Conservation (phyloP, 306 rosid species). For the Hylodesmum podocarpum region DNA sequence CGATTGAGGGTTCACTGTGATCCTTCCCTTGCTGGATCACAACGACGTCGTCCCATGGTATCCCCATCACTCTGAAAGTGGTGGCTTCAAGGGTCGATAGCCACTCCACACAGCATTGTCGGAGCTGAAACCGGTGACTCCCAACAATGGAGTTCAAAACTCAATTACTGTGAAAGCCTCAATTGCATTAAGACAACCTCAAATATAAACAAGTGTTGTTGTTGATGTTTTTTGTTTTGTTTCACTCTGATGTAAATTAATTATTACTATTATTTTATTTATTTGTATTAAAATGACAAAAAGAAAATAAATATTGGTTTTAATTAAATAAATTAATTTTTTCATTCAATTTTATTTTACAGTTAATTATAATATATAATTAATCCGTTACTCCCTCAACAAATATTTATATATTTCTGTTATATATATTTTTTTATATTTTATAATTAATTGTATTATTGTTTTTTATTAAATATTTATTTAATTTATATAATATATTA, state of each 20-base stretch:
- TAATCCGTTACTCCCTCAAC: no score
- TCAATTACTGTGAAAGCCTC: not conserved
- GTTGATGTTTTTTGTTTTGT: no score
- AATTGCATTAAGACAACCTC: not conserved
- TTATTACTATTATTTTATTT: no score
- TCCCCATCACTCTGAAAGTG: slow-evolving; percentile 50
- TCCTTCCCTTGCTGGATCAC: slow-evolving; percentile 49
- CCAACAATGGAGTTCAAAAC: not conserved
- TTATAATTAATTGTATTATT: no score
- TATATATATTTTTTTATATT: no score
- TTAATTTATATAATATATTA: not conserved
- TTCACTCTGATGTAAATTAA: no score
- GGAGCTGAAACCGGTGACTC: slow-evolving; percentile 39
- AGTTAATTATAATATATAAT: no score
- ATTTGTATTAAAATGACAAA: not conserved
- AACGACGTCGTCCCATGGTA: slow-evolving; percentile 65
- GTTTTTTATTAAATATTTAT: not conserved
- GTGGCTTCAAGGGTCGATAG: not conserved
- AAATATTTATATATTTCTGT: no score
- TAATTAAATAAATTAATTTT: not conserved
- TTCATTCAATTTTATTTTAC: no score
- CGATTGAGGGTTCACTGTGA: slow-evolving; percentile 46
- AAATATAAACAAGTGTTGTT: not conserved
- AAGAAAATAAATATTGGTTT: not conserved
- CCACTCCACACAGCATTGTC: slow-evolving; percentile 16